Evolutionary conservation across 2,329 filamentous ascomycete genomes (phyloP).

Genomic region (Orbilia quercus): DNA sequence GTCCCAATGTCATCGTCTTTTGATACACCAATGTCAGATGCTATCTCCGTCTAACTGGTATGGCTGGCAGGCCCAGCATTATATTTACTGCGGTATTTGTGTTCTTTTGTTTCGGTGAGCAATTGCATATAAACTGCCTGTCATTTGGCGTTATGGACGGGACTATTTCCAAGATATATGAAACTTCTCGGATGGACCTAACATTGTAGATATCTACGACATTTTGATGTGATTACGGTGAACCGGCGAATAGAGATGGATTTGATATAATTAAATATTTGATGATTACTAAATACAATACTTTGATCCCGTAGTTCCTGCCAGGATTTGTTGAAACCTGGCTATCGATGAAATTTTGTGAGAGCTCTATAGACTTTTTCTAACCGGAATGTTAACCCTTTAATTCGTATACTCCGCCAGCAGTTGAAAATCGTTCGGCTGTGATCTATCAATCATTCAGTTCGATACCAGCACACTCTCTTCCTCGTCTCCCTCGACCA

Average conservation of each 20-base stretch:
- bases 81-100: slow-evolving; percentile 2
- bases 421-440: background rate
- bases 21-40: slow-evolving; percentile 46
- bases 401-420: background rate
- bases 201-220: no score
- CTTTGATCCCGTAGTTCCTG: background rate
- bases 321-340: slow-evolving; percentile 1
- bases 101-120: slow-evolving; percentile 12
- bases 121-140: no score
- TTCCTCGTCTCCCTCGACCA: slow-evolving; percentile 68
- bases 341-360: background rate
- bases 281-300: background rate
- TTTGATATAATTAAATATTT: no score
- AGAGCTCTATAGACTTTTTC: no score
- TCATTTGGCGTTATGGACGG: no score
- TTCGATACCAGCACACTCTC: slow-evolving; percentile 17
- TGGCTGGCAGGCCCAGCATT: slow-evolving; percentile 24
- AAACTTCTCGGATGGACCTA: no score
- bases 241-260: background rate
- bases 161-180: no score
- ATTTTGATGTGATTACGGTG: background rate
- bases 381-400: background rate
- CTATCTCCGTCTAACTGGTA: slow-evolving; percentile 15
- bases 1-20: slow-evolving; percentile 1
- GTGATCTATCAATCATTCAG: background rate